A percentile compares a stretch with the other conserved stretches of the same genome.
phyloP scores from a whole-genome alignment of 345 rosid species.

The Gossypium thurberi region DNA sequence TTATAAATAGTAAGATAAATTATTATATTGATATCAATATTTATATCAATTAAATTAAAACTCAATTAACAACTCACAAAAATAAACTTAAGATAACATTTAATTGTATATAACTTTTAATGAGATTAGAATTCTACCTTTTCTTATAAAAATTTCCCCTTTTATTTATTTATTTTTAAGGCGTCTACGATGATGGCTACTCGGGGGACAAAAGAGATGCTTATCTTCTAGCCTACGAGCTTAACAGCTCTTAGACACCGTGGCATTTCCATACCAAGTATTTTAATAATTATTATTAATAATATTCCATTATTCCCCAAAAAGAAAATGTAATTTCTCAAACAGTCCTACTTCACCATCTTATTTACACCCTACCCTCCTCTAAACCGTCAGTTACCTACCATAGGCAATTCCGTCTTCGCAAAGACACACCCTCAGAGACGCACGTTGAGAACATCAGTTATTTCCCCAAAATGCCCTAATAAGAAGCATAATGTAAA shows the following conservation, averaged over 20 bases:
- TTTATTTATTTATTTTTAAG: neutral
- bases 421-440: neutral
- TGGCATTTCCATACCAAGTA: constrained; percentile 19
- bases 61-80: fast-evolving
- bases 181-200: constrained; percentile 18
- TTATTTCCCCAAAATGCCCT: constrained; percentile 22
- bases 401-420: constrained; percentile 23
- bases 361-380: neutral
- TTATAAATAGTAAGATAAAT: too few relatives aligned
- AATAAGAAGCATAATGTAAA: neutral
- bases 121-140: too few relatives aligned
- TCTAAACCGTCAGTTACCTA: constrained; percentile 9
- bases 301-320: neutral
- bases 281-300: neutral
- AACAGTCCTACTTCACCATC: neutral
- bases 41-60: neutral
- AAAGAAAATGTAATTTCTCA: neutral
- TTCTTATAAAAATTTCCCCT: neutral
- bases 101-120: too few relatives aligned
- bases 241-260: constrained; percentile 23
- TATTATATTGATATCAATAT: too few relatives aligned
- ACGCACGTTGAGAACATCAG: constrained; percentile 16
- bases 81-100: too few relatives aligned
- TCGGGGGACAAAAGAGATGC: constrained; percentile 32
- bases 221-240: constrained; percentile 20